Evolutionary conservation across 768 basidiomycete genomes (phyloP).

Genomic region (Trametes gibbosa): DNA sequence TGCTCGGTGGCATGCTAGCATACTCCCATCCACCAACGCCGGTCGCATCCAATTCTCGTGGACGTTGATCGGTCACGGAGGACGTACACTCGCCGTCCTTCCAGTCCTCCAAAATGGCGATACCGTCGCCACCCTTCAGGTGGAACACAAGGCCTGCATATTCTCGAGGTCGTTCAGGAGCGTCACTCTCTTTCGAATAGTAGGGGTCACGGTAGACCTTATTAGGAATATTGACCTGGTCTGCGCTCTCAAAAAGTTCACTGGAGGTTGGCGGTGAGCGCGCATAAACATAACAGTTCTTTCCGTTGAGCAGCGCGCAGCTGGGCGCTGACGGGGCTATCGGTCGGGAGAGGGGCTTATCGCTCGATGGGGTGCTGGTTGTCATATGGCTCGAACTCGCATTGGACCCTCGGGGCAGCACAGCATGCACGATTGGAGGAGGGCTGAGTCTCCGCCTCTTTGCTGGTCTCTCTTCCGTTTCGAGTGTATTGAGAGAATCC

Average conservation of each 20-base stretch:
- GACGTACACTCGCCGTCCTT: neutral
- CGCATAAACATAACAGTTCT: conserved; percentile 44
- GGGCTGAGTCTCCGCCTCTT: conserved; percentile 12
- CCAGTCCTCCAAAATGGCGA: conserved; percentile 65
- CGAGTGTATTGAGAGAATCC: neutral
- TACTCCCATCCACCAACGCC: conserved; percentile 78
- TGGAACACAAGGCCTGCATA: conserved; percentile 78
- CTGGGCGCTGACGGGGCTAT: neutral
- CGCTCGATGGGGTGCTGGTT: neutral
- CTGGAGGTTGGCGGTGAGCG: conserved; percentile 49
- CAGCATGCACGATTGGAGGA: neutral
- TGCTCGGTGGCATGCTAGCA: conserved; percentile 63
- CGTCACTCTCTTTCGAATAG: conserved; percentile 72
- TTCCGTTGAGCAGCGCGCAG: conserved; percentile 23
- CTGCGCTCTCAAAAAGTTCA: conserved; percentile 44
- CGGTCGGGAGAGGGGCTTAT: neutral
- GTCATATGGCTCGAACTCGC: neutral
- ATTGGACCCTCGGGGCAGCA: neutral
- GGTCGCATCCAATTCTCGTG: conserved; percentile 20
- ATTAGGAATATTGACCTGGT: conserved; percentile 46
- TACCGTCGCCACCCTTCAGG: conserved; percentile 61
- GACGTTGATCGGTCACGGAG: neutral
- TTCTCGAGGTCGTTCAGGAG: conserved; percentile 65
- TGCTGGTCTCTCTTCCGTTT: conserved; percentile 1
- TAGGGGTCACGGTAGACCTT: conserved; percentile 76